phyloP scores from a whole-genome alignment of 148 eudicot genomes.

The Selenicereus undatus region DNA sequence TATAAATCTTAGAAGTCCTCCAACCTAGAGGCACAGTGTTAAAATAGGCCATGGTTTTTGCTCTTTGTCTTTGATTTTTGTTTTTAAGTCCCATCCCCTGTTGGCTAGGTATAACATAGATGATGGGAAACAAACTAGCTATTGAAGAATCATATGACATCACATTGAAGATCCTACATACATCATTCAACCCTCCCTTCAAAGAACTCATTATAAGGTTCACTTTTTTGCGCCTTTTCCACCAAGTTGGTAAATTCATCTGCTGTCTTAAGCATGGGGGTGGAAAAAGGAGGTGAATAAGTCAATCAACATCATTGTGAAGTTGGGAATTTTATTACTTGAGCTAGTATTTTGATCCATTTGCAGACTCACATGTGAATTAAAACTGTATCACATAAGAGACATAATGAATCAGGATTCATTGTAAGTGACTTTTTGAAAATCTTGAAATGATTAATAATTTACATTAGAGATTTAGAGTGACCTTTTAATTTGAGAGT shows the following conservation, averaged over 20 bases:
- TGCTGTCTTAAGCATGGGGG: no score
- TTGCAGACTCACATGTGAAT: no score
- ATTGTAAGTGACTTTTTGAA: no score
- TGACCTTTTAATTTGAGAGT: no score
- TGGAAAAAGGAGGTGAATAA: no score
- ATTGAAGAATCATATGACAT: slow-evolving; percentile 26
- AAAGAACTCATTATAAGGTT: not conserved
- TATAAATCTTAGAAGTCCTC: not conserved
- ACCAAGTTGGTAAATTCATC: slow-evolving; percentile 7
- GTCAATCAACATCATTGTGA: not conserved
- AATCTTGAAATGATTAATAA: no score
- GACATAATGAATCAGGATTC: no score
- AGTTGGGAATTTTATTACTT: no score
- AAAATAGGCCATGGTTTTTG: not conserved
- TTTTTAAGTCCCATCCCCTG: not conserved
- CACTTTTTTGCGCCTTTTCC: slow-evolving; percentile 16
- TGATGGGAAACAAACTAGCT: not conserved
- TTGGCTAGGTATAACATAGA: not conserved
- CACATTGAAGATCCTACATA: slow-evolving; percentile 22
- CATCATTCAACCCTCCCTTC: slow-evolving; percentile 2
- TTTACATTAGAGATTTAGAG: no score
- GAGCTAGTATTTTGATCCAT: no score
- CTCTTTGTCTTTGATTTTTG: not conserved
- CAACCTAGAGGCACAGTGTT: not conserved
- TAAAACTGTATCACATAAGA: no score